phyloP scores from a whole-genome alignment of 495 filamentous ascomycete genomes.

The Talaromyces stipitatus region DNA sequence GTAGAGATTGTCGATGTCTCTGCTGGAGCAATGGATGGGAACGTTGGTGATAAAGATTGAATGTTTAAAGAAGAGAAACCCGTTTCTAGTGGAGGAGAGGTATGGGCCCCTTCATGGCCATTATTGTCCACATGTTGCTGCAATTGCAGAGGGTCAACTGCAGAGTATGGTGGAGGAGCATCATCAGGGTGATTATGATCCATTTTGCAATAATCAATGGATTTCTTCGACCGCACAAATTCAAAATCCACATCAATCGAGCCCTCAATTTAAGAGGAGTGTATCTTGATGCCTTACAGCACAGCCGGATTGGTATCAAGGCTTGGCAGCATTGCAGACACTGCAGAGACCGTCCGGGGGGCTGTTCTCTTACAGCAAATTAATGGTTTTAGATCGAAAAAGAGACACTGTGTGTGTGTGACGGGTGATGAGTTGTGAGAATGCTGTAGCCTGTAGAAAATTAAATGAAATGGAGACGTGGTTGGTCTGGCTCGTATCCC shows the following conservation, averaged over 20 bases:
- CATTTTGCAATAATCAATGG: neutral
- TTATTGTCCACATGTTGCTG: neutral
- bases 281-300: neutral
- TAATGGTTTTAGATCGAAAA: neutral
- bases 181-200: conserved; percentile 20
- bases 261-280: neutral
- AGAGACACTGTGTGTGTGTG: no score
- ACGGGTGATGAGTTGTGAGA: neutral
- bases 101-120: neutral
- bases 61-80: neutral
- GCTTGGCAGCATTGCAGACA: neutral
- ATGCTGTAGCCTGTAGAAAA: neutral
- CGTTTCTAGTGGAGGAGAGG: neutral
- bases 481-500: neutral
- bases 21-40: neutral
- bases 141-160: conserved; percentile 30
- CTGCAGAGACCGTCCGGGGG: neutral
- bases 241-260: neutral
- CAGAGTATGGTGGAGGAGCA: conserved; percentile 38
- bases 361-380: neutral
- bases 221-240: neutral
- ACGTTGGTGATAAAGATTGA: neutral
- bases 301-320: neutral
- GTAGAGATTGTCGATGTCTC: neutral
- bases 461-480: neutral